Evolutionary conservation across 2,329 filamentous ascomycete species (phyloP), one percentile per base, ranked within the genome.

Genomic region (Graphium sp.): DNA sequence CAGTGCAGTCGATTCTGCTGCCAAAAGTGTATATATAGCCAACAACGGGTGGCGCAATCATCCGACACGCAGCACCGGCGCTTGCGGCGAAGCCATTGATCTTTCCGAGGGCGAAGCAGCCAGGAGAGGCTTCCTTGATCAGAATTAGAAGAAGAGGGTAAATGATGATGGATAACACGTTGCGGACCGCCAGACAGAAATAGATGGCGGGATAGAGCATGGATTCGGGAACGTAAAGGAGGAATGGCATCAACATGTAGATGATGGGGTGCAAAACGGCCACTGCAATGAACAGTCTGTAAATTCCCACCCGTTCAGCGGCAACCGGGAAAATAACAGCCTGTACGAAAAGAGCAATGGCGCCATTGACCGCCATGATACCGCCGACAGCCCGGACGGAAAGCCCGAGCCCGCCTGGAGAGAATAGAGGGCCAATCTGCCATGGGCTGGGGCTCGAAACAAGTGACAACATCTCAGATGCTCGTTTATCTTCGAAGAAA

Each of bases 401-500:
- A 18, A 77, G 51, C 3, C 73, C 73, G 6, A 77, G 52, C 2
- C 73, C 73, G 16, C 72, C 71, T 7, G 69, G 61, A 1, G 62
- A 68, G 43, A 66, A 62, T 22, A 79, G 56, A n/a, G 41, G 33
- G 28, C 39, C 34, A 26, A 39, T 22, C n/a, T 39, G n/a, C n/a
- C n/a, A n/a, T n/a, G n/a, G n/a, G n/a, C n/a, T n/a, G n/a, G n/a
- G n/a, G n/a, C n/a, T n/a, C 10, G 21, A 10, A 6, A 32, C 11
- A 12, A 33, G 10, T 10, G 28, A 10, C n/a, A 15, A 15, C 14
- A 32, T 14, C 5, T 40, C 35, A 5, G 43, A 35, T 15, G 52
- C 37, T 18, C 67, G 65, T 22, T 73, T 63, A 41, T 93, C 84
- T 48, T 94, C 84, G 29, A 93, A 71, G 53, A 93, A 94, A 34